These are phyloP conservation scores for Ilex aquifolium DNA, from an alignment of 257 asterid species.

Conservation along the genomic window DNA sequence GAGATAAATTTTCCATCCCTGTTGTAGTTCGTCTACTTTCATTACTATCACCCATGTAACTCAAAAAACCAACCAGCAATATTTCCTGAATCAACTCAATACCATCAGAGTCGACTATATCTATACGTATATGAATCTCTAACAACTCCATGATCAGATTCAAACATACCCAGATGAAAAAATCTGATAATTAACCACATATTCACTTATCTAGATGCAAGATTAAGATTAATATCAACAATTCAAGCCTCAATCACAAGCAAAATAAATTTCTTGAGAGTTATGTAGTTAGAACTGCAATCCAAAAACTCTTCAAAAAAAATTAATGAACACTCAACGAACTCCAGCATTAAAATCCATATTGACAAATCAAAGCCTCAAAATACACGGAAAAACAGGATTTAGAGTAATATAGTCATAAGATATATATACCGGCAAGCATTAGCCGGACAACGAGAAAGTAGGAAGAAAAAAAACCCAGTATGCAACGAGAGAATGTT, in stretches of 20 bases:
- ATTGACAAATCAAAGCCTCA: conserved; percentile 11
- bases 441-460: not conserved
- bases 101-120: no score
- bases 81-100: not conserved
- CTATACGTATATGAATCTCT: conserved; percentile 23
- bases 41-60: conserved; percentile 46
- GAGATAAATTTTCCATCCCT: conserved; percentile 59
- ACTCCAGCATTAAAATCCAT: not conserved
- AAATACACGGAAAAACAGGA: conserved; percentile 22
- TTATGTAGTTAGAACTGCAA: no score
- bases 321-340: not conserved
- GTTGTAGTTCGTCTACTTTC: conserved; percentile 29
- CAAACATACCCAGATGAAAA: conserved; percentile 31
- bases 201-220: conserved; percentile 25
- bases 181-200: conserved; percentile 42
- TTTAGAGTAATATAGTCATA: not conserved
- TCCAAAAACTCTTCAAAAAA: not conserved
- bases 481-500: not conserved
- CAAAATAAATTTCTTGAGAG: not conserved
- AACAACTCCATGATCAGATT: conserved; percentile 33
- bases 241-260: conserved; percentile 4
- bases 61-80: conserved; percentile 7
- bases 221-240: conserved; percentile 15
- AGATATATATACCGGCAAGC: not conserved
- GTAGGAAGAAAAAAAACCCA: not conserved